A percentile compares a stretch with the other conserved stretches of the same genome.
phyloP scores from a whole-genome alignment of 2,329 filamentous ascomycete species.

The Sarocladium brachiariae region DNA sequence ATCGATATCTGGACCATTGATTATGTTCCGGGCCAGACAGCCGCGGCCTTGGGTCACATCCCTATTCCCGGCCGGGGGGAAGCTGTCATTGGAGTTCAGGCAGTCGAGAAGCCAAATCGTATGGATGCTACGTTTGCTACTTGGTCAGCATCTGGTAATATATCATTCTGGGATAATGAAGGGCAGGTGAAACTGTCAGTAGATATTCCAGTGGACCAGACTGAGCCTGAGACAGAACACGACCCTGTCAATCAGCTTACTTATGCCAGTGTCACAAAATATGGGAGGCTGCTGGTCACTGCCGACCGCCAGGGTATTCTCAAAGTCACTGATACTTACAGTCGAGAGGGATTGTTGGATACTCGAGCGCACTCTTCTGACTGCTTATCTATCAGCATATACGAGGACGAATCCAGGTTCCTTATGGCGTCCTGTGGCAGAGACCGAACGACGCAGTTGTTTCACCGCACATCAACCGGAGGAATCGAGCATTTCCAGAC shows the following conservation, averaged over 20 bases:
- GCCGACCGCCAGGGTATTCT: constrained; percentile 85
- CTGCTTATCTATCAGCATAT: constrained; percentile 73
- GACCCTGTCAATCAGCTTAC: constrained; percentile 53
- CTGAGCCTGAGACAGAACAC: constrained; percentile 39
- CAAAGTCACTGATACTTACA: constrained; percentile 57
- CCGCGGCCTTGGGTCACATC: constrained; percentile 36
- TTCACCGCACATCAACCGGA: constrained; percentile 50
- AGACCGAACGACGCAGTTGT: constrained; percentile 92
- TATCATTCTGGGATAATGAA: constrained; percentile 75
- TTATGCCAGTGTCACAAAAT: constrained; percentile 51
- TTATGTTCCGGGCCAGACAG: constrained; percentile 33
- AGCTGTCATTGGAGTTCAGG: constrained; percentile 65
- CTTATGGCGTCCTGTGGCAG: constrained; percentile 78
- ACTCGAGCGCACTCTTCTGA: constrained; percentile 83
- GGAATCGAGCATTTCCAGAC: constrained; percentile 79
- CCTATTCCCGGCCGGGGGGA: constrained; percentile 58
- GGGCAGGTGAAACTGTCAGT: constrained; percentile 62
- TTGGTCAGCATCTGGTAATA: constrained; percentile 74
- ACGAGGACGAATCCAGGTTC: constrained; percentile 52
- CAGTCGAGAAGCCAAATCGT: constrained; percentile 53
- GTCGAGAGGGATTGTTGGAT: constrained; percentile 57
- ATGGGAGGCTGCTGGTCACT: constrained; percentile 63
- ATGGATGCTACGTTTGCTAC: constrained; percentile 73
- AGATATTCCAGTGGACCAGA: constrained; percentile 62
- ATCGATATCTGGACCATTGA: constrained; percentile 60